These are phyloP conservation scores for Ceratocystis papillata DNA, from an alignment of 2,329 filamentous ascomycete genomes.

Conservation along the genomic window DNA sequence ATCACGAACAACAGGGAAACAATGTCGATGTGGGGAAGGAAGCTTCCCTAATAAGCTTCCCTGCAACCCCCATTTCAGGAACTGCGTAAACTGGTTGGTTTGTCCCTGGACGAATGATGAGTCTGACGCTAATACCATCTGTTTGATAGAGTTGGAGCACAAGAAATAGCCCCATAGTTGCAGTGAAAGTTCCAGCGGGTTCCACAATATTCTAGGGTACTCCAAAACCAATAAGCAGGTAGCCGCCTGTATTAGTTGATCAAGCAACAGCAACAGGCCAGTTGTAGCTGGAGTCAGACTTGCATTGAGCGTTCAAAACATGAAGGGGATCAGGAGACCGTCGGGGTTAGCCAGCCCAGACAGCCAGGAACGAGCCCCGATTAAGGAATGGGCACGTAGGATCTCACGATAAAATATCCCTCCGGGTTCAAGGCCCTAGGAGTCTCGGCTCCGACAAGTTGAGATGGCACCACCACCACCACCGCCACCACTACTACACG, in stretches of 20 bases:
- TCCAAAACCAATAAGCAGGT: background rate
- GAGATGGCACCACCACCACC: background rate
- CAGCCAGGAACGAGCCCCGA: background rate
- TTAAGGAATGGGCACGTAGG: background rate
- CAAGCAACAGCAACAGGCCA: conserved; percentile 8
- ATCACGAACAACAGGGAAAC: background rate
- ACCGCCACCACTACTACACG: background rate
- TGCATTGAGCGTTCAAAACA: conserved; percentile 3
- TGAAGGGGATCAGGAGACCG: background rate
- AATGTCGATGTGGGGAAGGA: conserved; percentile 2
- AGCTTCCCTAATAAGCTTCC: background rate
- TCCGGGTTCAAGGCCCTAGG: background rate
- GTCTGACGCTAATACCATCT: background rate
- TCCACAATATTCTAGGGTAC: background rate
- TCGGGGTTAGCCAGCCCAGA: background rate
- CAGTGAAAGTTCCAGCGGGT: background rate
- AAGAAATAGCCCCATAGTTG: background rate
- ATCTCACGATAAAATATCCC: background rate
- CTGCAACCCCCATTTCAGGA: background rate
- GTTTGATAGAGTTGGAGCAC: background rate
- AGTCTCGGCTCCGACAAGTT: background rate
- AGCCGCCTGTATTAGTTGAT: background rate
- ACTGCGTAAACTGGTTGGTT: background rate
- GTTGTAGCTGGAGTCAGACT: background rate
- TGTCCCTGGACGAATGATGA: background rate